A percentile compares a stretch with the other conserved stretches of the same genome.
phyloP scores from a whole-genome alignment of 306 rosid species.

The Arachis stenosperma region DNA sequence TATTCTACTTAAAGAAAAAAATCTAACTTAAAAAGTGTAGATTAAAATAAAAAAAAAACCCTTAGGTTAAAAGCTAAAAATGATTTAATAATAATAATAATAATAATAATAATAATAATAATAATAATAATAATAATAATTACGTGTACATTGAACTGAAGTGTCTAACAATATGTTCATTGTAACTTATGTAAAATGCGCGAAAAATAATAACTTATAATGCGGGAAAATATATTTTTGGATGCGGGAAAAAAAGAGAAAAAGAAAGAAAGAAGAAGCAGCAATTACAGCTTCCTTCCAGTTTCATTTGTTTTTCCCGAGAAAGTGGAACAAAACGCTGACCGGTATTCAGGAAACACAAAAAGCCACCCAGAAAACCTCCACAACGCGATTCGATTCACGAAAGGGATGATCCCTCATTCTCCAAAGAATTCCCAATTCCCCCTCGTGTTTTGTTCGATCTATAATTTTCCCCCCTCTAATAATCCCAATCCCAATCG shows the following conservation, averaged over 20 bases:
- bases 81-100: too few relatives aligned
- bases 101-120: too few relatives aligned
- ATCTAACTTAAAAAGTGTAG: too few relatives aligned
- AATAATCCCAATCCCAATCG: neutral
- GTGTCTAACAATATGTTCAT: too few relatives aligned
- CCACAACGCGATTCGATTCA: neutral
- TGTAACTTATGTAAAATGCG: too few relatives aligned
- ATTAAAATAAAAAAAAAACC: too few relatives aligned
- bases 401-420: neutral
- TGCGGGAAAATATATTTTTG: neutral
- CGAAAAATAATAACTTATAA: neutral
- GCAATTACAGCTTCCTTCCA: too few relatives aligned
- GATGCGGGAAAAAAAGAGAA: neutral
- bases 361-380: neutral
- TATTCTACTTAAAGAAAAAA: too few relatives aligned
- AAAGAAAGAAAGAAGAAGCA: neutral
- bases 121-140: too few relatives aligned
- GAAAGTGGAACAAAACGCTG: conserved; percentile 42
- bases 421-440: neutral
- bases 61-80: too few relatives aligned
- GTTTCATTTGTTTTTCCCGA: conserved; percentile 44
- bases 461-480: too few relatives aligned
- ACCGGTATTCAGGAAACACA: conserved; percentile 31
- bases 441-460: neutral
- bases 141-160: too few relatives aligned